Evolutionary conservation across 495 filamentous ascomycete species (phyloP).

Genomic region (Penicillium lagena): DNA sequence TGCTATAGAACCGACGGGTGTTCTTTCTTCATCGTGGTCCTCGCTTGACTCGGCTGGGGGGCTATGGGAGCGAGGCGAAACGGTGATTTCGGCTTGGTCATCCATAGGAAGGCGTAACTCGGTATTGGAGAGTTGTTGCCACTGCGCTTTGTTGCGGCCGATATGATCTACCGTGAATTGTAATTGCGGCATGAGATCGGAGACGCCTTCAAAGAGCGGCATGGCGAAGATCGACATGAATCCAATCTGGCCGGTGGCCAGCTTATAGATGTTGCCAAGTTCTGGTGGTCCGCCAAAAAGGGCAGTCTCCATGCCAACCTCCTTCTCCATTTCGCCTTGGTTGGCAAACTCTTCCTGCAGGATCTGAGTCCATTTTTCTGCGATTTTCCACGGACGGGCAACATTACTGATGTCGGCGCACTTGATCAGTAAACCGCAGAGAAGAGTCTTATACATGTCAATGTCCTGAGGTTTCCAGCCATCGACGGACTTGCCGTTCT

Average conservation of each 20-base stretch:
- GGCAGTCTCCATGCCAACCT: constrained; percentile 78
- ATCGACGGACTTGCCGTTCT: constrained; percentile 49
- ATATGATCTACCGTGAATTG: constrained; percentile 77
- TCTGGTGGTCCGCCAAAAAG: constrained; percentile 78
- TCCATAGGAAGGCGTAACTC: constrained; percentile 25
- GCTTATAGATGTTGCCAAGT: constrained; percentile 69
- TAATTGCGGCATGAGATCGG: constrained; percentile 78
- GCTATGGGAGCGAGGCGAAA: constrained; percentile 37
- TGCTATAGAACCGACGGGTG: not conserved
- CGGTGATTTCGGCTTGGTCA: constrained; percentile 11
- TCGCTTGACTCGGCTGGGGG: constrained; percentile 12
- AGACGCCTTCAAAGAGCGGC: constrained; percentile 80
- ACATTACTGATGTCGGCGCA: constrained; percentile 99
- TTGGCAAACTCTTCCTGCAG: constrained; percentile 90
- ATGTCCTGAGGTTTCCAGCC: constrained; percentile 67
- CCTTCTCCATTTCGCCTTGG: constrained; percentile 85
- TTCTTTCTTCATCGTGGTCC: constrained; percentile 1
- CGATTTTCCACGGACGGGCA: constrained; percentile 74
- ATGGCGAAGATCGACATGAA: constrained; percentile 96
- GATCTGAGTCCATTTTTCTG: constrained; percentile 80
- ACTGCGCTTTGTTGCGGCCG: constrained; percentile 62
- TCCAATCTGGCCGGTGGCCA: constrained; percentile 81
- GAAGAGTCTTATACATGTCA: constrained; percentile 66
- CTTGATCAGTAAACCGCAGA: constrained; percentile 89
- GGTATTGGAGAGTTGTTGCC: constrained; percentile 61